Conservation (phyloP, 2,329 filamentous ascomycete species). For the Cladosporium sp. region DNA sequence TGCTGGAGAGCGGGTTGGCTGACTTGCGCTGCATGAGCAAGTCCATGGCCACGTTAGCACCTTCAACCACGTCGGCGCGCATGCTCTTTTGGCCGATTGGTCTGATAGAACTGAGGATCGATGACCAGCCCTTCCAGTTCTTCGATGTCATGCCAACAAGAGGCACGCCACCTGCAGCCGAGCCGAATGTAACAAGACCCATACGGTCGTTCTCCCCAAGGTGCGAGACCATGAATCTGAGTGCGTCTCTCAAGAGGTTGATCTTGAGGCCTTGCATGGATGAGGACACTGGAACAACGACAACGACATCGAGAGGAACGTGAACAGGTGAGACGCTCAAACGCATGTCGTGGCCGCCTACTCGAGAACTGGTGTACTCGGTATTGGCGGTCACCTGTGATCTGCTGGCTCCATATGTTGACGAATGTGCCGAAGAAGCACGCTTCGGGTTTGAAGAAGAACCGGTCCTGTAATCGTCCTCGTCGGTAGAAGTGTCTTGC, state of each 20-base stretch:
- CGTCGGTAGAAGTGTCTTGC: slow-evolving; percentile 76
- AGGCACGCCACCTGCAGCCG: slow-evolving; percentile 87
- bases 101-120: slow-evolving; percentile 81
- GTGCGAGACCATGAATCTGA: slow-evolving; percentile 87
- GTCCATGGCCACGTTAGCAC: slow-evolving; percentile 98
- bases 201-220: slow-evolving; percentile 93
- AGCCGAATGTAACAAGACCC: slow-evolving; percentile 96
- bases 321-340: slow-evolving; percentile 63
- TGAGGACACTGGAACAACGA: slow-evolving; percentile 94
- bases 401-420: slow-evolving; percentile 75
- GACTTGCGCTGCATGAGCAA: slow-evolving; percentile 96
- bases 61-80: slow-evolving; percentile 93
- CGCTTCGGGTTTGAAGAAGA: slow-evolving; percentile 57
- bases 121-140: slow-evolving; percentile 87
- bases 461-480: slow-evolving; percentile 70
- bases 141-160: slow-evolving; percentile 99
- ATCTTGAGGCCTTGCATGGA: slow-evolving; percentile 99
- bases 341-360: slow-evolving; percentile 48
- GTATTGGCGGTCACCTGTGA: slow-evolving; percentile 87
- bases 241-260: slow-evolving; percentile 84
- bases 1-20: slow-evolving; percentile 91
- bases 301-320: slow-evolving; percentile 91
- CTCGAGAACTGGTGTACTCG: slow-evolving; percentile 76
- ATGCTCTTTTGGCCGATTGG: slow-evolving; percentile 96
- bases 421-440: slow-evolving; percentile 79